Conservation (phyloP, 495 filamentous ascomycete genomes). For the Penicillium robsamsonii region DNA sequence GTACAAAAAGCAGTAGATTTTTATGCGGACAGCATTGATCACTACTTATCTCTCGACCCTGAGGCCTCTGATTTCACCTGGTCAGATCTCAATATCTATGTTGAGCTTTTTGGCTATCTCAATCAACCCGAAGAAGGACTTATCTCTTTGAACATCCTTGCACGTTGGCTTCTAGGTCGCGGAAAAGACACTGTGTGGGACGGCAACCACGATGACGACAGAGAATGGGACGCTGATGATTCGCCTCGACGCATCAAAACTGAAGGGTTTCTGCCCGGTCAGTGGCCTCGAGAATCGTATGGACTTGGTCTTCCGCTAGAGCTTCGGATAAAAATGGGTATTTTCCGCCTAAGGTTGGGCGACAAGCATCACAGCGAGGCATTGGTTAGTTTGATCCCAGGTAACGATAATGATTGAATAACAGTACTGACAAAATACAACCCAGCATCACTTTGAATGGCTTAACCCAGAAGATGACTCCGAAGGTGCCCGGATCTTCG, state of each 20-base stretch:
- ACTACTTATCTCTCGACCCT: slow-evolving; percentile 48
- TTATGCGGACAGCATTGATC: slow-evolving; percentile 60
- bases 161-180: slow-evolving; percentile 80
- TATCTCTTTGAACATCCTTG: slow-evolving; percentile 61
- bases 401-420: not conserved
- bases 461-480: slow-evolving; percentile 57
- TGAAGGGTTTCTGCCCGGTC: slow-evolving; percentile 52
- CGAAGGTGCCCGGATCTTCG: slow-evolving; percentile 50
- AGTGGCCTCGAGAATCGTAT: slow-evolving; percentile 60
- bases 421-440: slow-evolving; percentile 10
- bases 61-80: slow-evolving; percentile 64
- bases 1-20: slow-evolving; percentile 54
- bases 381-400: slow-evolving; percentile 50
- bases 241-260: slow-evolving; percentile 60
- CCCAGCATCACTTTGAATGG: slow-evolving; percentile 60
- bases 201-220: slow-evolving; percentile 69
- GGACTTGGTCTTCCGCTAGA: slow-evolving; percentile 77
- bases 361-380: slow-evolving; percentile 67
- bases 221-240: slow-evolving; percentile 85
- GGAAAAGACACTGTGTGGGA: slow-evolving; percentile 78
- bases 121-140: slow-evolving; percentile 63
- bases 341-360: slow-evolving; percentile 71
- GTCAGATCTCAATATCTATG: slow-evolving; percentile 80
- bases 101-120: slow-evolving; percentile 69
- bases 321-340: slow-evolving; percentile 78